These are phyloP conservation scores for Thamnidium elegans DNA, from an alignment of 192 early-diverging fungal species.

Conservation along the genomic window DNA sequence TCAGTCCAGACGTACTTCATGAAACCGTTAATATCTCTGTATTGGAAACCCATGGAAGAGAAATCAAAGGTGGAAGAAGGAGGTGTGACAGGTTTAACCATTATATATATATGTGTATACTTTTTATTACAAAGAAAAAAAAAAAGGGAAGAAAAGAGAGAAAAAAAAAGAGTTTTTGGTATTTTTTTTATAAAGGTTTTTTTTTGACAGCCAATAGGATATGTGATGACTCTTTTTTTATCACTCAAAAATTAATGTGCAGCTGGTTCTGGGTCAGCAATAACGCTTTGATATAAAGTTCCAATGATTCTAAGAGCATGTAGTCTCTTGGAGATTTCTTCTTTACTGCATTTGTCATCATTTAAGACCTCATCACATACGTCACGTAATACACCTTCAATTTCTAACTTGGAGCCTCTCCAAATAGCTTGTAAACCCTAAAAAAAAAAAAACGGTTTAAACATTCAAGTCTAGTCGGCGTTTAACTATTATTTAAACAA, in stretches of 20 bases:
- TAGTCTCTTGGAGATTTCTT: slow-evolving; percentile 62
- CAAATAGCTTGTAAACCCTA: slow-evolving; percentile 90
- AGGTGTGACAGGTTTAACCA: slow-evolving; percentile 17
- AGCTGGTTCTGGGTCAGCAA: slow-evolving; percentile 44
- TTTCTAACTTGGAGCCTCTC: slow-evolving; percentile 92
- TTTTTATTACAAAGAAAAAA: background rate
- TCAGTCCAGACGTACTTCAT: slow-evolving; percentile 61
- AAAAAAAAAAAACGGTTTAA: background rate
- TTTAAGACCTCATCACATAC: slow-evolving; percentile 85
- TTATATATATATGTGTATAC: slow-evolving; percentile 1
- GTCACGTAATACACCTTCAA: slow-evolving; percentile 87
- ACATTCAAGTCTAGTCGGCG: too few species aligned
- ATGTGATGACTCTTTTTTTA: background rate
- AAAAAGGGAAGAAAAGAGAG: background rate
- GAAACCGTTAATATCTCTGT: slow-evolving; percentile 59
- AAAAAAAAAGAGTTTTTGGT: background rate
- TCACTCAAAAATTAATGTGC: too few species aligned
- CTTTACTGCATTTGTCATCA: slow-evolving; percentile 59
- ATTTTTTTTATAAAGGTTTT: background rate
- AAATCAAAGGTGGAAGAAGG: slow-evolving; percentile 57
- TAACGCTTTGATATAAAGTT: slow-evolving; percentile 73
- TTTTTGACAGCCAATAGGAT: slow-evolving; percentile 1
- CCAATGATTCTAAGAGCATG: slow-evolving; percentile 85
- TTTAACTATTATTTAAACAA: background rate
- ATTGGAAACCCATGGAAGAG: slow-evolving; percentile 64